Percentiles rank a stretch among this genome's conserved stretches.
These are phyloP conservation scores for Breviolum minutum DNA, from an alignment of 73 alveolate species.

Conservation along the genomic window DNA sequence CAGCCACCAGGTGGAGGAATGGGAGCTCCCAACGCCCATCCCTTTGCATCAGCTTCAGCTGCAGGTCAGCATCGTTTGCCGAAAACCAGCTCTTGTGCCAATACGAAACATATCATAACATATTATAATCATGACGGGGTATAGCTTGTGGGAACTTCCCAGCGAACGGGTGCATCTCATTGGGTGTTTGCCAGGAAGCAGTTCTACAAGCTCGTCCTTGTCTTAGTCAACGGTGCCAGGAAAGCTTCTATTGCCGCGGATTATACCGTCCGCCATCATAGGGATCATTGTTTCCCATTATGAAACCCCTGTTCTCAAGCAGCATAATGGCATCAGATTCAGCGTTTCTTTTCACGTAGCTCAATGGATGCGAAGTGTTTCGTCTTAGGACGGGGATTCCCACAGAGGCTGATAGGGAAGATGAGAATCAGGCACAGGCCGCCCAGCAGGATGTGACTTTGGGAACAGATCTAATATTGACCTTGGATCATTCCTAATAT, in stretches of 20 bases:
- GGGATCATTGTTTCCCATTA: too few relatives aligned
- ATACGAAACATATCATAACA: too few relatives aligned
- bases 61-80: background rate
- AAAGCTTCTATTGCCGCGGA: background rate
- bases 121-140: too few relatives aligned
- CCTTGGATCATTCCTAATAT: background rate
- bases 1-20: slow-evolving; percentile 7
- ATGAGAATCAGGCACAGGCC: slow-evolving; percentile 12
- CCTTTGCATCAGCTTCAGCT: slow-evolving; percentile 10
- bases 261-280: too few relatives aligned
- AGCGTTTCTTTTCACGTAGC: background rate
- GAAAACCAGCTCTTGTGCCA: too few relatives aligned
- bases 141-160: background rate
- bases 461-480: too few relatives aligned
- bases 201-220: slow-evolving; percentile 32
- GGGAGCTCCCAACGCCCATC: background rate
- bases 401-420: slow-evolving; percentile 49
- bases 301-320: too few relatives aligned
- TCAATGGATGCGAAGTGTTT: background rate
- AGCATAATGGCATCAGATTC: background rate
- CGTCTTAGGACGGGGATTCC: slow-evolving; percentile 52
- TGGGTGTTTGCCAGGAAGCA: slow-evolving; percentile 33
- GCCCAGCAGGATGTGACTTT: background rate
- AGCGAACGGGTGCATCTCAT: background rate
- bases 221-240: background rate